A percentile compares a stretch with the other conserved stretches of the same genome.
phyloP scores from a whole-genome alignment of 805 yeast genomes.

The Priceomyces carsonii region DNA sequence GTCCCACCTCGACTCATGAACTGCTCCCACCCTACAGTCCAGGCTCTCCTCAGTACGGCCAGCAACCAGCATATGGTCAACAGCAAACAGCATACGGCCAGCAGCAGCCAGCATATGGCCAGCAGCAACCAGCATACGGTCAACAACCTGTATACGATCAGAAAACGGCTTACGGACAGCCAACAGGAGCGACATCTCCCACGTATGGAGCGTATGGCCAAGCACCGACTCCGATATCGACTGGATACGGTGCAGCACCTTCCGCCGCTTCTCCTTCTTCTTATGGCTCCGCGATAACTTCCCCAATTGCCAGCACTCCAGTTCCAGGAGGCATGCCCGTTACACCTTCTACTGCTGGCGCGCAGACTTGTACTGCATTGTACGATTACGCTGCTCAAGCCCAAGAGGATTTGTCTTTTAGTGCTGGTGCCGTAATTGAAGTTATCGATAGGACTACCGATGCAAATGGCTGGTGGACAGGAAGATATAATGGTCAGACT shows the following conservation, averaged over 20 bases:
- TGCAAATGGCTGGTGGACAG: slow-evolving; percentile 98
- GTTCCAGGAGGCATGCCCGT: slow-evolving; percentile 27
- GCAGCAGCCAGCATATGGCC: slow-evolving; percentile 18
- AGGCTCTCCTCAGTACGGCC: slow-evolving; percentile 24
- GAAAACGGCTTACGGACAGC: slow-evolving; percentile 11
- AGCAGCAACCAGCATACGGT: slow-evolving; percentile 8
- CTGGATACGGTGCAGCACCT: slow-evolving; percentile 16
- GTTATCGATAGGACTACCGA: slow-evolving; percentile 80
- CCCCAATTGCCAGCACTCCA: slow-evolving; percentile 13
- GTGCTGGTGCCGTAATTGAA: slow-evolving; percentile 85
- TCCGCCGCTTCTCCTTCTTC: slow-evolving; percentile 23
- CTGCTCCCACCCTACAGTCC: slow-evolving; percentile 40
- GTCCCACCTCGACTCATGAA: slow-evolving; percentile 20
- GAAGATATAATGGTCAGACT: slow-evolving; percentile 74
- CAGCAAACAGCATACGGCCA: slow-evolving; percentile 36
- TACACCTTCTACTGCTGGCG: slow-evolving; percentile 34
- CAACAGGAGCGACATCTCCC: slow-evolving; percentile 14
- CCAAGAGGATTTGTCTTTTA: slow-evolving; percentile 83
- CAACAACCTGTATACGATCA: slow-evolving; percentile 6
- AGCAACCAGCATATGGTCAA: slow-evolving; percentile 21
- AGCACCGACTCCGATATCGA: slow-evolving; percentile 14
- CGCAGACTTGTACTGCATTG: slow-evolving; percentile 79
- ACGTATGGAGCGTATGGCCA: slow-evolving; percentile 11
- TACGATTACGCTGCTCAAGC: slow-evolving; percentile 94
- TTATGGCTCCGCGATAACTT: slow-evolving; percentile 22